A percentile compares a stretch with the other conserved stretches of the same genome.
Evolutionary conservation across 495 filamentous ascomycete genomes (phyloP).

Genomic region (Aspergillus mulundensis): DNA sequence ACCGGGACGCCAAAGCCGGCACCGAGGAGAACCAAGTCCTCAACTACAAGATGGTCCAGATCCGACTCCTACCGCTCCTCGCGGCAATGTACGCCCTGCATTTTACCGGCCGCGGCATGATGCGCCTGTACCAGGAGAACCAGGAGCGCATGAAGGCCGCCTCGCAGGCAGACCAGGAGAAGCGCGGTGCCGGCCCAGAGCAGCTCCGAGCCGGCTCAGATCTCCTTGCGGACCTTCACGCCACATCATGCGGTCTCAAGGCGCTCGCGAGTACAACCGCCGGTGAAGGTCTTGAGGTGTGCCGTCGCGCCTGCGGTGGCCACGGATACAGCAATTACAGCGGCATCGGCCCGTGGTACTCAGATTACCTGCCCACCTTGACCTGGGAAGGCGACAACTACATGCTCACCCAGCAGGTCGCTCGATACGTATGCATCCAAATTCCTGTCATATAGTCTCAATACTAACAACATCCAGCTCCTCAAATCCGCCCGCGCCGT

Average conservation of each 20-base stretch:
- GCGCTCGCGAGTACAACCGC: constrained; percentile 63
- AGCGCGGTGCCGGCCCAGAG: constrained; percentile 61
- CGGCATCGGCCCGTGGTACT: constrained; percentile 64
- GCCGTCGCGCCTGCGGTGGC: constrained; percentile 67
- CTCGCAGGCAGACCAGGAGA: constrained; percentile 31
- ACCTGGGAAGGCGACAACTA: constrained; percentile 71
- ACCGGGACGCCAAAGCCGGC: constrained; percentile 54
- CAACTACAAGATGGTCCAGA: constrained; percentile 74
- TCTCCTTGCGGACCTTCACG: constrained; percentile 67
- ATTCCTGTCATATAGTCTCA: neutral
- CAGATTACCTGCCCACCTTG: constrained; percentile 65
- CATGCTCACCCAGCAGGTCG: constrained; percentile 76
- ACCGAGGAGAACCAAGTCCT: constrained; percentile 65
- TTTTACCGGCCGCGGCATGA: constrained; percentile 68
- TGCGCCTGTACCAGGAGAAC: constrained; percentile 61
- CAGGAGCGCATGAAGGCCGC: constrained; percentile 56
- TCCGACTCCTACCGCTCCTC: constrained; percentile 62
- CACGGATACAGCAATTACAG: constrained; percentile 69
- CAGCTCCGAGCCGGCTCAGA: constrained; percentile 60
- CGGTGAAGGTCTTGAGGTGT: constrained; percentile 65
- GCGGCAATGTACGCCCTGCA: constrained; percentile 73
- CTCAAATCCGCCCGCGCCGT: constrained; percentile 63
- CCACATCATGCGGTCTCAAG: constrained; percentile 70
- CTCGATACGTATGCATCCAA: constrained; percentile 59
- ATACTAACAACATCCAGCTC: constrained; percentile 30